Base-by-base conservation (phyloP, 1,284 basidiomycete species). In the Ustilago vetiveriae region DNA sequence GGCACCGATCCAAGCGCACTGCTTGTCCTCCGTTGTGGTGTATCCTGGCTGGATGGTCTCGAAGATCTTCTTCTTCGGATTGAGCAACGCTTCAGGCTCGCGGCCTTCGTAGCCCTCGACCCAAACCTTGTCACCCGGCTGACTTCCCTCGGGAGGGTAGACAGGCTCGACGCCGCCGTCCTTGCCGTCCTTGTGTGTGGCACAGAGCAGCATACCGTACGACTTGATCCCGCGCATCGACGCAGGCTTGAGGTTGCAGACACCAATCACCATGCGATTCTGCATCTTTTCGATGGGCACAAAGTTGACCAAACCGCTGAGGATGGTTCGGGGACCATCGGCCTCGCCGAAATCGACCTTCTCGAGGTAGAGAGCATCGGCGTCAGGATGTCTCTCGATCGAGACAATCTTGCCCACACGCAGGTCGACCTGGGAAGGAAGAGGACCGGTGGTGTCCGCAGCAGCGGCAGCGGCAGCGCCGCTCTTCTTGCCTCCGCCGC, bases 31-130 rank as follows among this genome's bases (percentile, higher is more conserved):
- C 6, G 73, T 79, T 0, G 76, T 78, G 7, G 62, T 66, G 70
- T 81, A 82, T 38, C 66, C 65, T 14, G 80, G 78, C 70, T 82
- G 80, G 44, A 82, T 82, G 11, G 80, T 54, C 63, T 82, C 80
- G 42, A 82, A 82, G 67, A 82, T 77, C 78, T 82, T 82, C 57
- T 80, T 80, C 67, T 81, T 82, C 19, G 80, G 80, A 67, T 82
- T 82, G 58, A 82, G 73, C 33, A 73, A 65, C 21, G 73, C 76
- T 24, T 78, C 70, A 8, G 80, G 78, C 48, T 74, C 73, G 38
- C 64, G 58, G 16, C 74, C 76, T 56, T 81, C 76, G 62, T 70
- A 82, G 37, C 80, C 80, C 46, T 81, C 80, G 32, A 82, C 76
- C 41, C 62, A 80, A 33, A 82, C 66, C 40, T 72, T 64, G 56